Base-by-base conservation (phyloP, 257 asterid species). In the Orobanche coerulescens region DNA sequence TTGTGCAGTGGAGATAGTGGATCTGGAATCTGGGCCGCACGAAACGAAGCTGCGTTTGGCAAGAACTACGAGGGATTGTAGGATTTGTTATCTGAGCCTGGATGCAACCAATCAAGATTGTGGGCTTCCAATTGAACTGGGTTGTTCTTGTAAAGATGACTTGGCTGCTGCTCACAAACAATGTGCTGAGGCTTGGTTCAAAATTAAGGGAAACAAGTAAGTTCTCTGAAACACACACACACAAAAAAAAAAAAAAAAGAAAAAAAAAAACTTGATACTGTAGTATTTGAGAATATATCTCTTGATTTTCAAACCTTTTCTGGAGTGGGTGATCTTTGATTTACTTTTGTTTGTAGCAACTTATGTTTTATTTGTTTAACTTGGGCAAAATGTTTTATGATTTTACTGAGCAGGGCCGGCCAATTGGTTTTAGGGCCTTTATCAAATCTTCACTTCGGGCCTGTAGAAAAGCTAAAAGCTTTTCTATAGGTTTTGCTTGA, bases 131-230 rank as follows among this genome's bases (percentile, higher is more conserved):
- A 81, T 83, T 56, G 86, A 87, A 40, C 56, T 87, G 53, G 95
- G 95, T 12, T 87, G 95, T 68, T 84, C 88, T 55, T 87, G 95
- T 58, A 87, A 87, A 58, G 79, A 73, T 75, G 95, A 87, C 74
- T 73, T 87, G 70, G 95, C 88, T 72, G 94, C 95, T 77, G 90
- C 94, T 25, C 95, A 87, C 62, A 77, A 73, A 65, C 94, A 82
- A 33, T 87, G 95, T 74, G 95, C 95, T 54, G 88, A 82, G 56
- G 82, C 90, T 68, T 86, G 95, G 95, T 86, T 86, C 86, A 86
- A 81, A 83, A 82, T 87, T 69, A 87, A 81, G 74, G 95, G 95
- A 16, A 81, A 84, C 82, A 87, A 76, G 95, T 87, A 78, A 77
- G 84, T 65, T 0, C 10, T 25, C 30, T 52, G n/a, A n/a, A n/a